A percentile compares a stretch with the other conserved stretches of the same genome.
phyloP scores from a whole-genome alignment of 768 basidiomycete species.

The Leucosporidium scottii region DNA sequence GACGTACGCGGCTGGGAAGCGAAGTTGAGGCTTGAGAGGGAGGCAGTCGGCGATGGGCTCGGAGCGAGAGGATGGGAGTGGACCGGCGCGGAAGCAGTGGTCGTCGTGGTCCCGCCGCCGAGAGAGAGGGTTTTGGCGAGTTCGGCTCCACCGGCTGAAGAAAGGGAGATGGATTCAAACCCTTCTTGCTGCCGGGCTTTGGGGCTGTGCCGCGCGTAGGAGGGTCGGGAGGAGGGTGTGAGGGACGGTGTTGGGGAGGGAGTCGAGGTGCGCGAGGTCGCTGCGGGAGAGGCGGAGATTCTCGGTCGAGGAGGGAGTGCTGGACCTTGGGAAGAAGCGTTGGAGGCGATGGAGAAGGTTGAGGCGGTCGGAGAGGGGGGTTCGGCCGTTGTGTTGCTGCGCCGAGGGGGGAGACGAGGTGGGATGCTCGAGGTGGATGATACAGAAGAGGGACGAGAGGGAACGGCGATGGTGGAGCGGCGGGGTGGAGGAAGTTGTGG shows the following conservation, averaged over 20 bases:
- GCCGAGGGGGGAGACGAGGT: conserved; percentile 11
- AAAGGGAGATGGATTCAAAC: not conserved
- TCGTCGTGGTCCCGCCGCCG: not conserved
- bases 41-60: not conserved
- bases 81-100: not conserved
- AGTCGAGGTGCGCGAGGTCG: not conserved
- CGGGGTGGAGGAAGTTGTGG: no score
- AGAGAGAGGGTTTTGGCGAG: not conserved
- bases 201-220: not conserved
- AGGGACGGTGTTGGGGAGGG: not conserved
- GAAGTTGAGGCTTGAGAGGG: not conserved
- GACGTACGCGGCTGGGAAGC: not conserved
- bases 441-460: not conserved
- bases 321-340: not conserved
- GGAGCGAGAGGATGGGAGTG: not conserved
- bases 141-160: not conserved
- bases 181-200: not conserved
- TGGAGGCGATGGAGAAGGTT: not conserved
- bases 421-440: not conserved
- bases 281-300: not conserved
- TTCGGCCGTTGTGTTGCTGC: conserved; percentile 2
- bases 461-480: no score
- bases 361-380: not conserved
- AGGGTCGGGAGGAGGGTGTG: not conserved
- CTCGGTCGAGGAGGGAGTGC: not conserved